Conservation (phyloP, 129 eudicot species). For the Calendula officinalis region DNA sequence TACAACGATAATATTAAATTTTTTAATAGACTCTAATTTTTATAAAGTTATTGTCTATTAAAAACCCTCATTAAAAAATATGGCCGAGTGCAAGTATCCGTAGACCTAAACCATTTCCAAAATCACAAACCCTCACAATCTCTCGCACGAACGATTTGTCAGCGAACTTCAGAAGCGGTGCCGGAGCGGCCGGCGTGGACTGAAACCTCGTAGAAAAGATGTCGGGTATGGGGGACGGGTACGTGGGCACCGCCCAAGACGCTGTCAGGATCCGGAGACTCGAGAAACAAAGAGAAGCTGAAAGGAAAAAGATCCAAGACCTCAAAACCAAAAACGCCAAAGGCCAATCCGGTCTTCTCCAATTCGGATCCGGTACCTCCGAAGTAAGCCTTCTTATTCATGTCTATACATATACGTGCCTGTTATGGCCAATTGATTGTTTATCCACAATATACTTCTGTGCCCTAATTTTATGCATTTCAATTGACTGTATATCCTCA, state of each 20-base stretch:
- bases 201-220: slow-evolving; percentile 28
- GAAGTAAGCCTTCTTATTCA: slow-evolving; percentile 44
- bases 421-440: neutral
- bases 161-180: neutral
- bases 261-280: slow-evolving; percentile 91
- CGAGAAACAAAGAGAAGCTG: slow-evolving; percentile 98
- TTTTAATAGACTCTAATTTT: no score
- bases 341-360: slow-evolving; percentile 97
- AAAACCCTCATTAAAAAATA: no score
- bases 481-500: no score
- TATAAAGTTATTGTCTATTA: no score
- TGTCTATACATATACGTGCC: slow-evolving; percentile 10
- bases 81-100: no score
- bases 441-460: neutral
- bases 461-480: neutral
- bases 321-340: slow-evolving; percentile 79
- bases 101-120: neutral
- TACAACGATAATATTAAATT: no score
- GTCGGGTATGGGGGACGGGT: slow-evolving; percentile 99
- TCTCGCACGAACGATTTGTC: slow-evolving; percentile 5
- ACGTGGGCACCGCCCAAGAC: slow-evolving; percentile 98
- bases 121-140: slow-evolving; percentile 18
- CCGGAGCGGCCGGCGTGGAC: no score
- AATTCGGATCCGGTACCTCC: slow-evolving; percentile 95
- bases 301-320: slow-evolving; percentile 86